A percentile compares a stretch with the other conserved stretches of the same genome.
These are phyloP conservation scores for Cocos nucifera DNA, from an alignment of 176 grass and related monocot species.

Conservation along the genomic window DNA sequence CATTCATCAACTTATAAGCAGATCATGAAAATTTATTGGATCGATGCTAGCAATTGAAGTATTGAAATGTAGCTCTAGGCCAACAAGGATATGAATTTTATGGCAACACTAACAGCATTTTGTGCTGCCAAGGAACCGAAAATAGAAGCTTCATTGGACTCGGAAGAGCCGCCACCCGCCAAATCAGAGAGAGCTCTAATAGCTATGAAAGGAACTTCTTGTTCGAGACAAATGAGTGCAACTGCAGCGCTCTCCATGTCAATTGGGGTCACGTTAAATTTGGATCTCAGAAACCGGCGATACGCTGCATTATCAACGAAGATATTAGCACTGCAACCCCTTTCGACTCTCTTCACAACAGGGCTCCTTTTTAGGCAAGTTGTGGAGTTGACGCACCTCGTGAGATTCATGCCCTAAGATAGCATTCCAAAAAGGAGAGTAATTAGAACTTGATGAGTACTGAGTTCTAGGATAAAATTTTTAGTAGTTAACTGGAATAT, in stretches of 20 bases:
- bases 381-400: slow-evolving; percentile 26
- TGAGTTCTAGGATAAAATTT: too few relatives aligned
- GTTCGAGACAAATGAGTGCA: slow-evolving; percentile 28
- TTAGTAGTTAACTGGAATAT: too few relatives aligned
- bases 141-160: slow-evolving; percentile 37
- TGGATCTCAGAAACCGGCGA: slow-evolving; percentile 31
- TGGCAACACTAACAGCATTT: slow-evolving; percentile 27
- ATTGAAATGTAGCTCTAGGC: not conserved
- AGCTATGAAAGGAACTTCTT: slow-evolving; percentile 31
- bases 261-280: slow-evolving; percentile 38
- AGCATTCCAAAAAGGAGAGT: too few relatives aligned
- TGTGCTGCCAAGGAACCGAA: slow-evolving; percentile 31
- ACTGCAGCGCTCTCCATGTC: slow-evolving; percentile 58
- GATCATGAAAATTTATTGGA: too few relatives aligned
- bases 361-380: slow-evolving; percentile 33
- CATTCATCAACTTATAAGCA: too few relatives aligned
- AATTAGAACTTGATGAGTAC: too few relatives aligned
- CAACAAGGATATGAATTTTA: slow-evolving; percentile 34
- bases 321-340: slow-evolving; percentile 42
- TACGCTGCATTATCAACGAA: slow-evolving; percentile 62
- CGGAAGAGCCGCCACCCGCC: slow-evolving; percentile 35
- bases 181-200: slow-evolving; percentile 46
- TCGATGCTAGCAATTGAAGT: too few relatives aligned
- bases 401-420: slow-evolving; percentile 24
- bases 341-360: slow-evolving; percentile 17